Evolutionary conservation across 371 early-diverging fungal genomes (phyloP), one percentile per base, ranked within the genome.

Genomic region (Mortierella sp.): DNA sequence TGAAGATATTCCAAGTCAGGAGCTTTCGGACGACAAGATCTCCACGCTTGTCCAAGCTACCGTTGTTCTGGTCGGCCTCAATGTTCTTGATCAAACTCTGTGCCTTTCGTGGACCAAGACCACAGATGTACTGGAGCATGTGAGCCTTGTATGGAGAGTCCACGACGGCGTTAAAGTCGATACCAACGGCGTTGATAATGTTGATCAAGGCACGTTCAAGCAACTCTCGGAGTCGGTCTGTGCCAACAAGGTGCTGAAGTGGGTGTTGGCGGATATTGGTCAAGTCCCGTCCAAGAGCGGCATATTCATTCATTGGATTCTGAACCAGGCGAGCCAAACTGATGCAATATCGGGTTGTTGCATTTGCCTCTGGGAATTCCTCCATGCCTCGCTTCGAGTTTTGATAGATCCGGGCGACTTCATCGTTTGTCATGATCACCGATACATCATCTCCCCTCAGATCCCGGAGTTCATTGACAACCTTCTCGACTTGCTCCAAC

Each of bases 101-200:
- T 0, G 96, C 96, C 80, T 99, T 99, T 66, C 98, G 87, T 27
- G 97, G 95, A 10, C 99, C 99, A 49, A 99, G 84, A 3, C 99
- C 99, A 70, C 93, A 85, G 16, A 98, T 95, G 64, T 95, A 98
- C 60, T 92, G 94, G 31, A 98, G 84, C 16, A 91, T 85, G 19
- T 84, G 76, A 0, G 90, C 85, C 64, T 86, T 82, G 67, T 95
- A 93, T 10, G 91, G 84, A n/a, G 86, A 85, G 18, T 79, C 73
- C 0, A 91, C 86, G 1, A 89, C 89, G 9, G 85, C 87, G 72
- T 97, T 96, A 59, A 99, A 89, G 72, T 96, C 96, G 26, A 97
- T 93, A 60, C 99, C 96, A 63, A 89, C 84, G 53, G 81, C 80
- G 53, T 92, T 96, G 19, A 97, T 92, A 3, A 94, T 90, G 66